Evolutionary conservation across 1,284 basidiomycete genomes (phyloP), one percentile per base, ranked within the genome.

Genomic region (Cryptococcus sp.): DNA sequence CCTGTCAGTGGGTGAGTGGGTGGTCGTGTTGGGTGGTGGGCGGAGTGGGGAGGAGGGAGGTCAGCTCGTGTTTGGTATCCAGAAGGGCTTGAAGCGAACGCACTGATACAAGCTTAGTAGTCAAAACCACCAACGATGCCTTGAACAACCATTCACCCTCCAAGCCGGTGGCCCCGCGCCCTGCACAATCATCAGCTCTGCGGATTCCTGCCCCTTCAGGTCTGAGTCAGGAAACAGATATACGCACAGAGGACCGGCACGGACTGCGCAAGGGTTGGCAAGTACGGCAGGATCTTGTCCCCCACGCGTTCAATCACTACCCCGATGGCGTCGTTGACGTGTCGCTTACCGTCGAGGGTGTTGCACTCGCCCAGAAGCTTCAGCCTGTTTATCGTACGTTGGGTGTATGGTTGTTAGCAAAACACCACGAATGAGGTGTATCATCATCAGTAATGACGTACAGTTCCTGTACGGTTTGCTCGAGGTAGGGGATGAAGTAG

Each of bases 131-230:
- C 4, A 94, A 77, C 2, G 85, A 85, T 1, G 80, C 81, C 71
- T 91, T 93, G 79, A 91, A 88, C 20, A 90, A 73, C 82, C 84
- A 88, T 61, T 92, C 87, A 12, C 85, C 84, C 23, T 83, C 86
- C n/a, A 76, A 61, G 12, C 69, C 67, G 0, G 59, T 46, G 7
- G 76, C 69, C 6, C 68, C 63, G 52, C 71, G 69, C 76, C 75
- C 73, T 75, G 55, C 33, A 38, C 2, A n/a, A 20, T 53, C 18
- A 53, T 50, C 18, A 50, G 23, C 20, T 38, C 9, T 39, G 11
- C 18, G 1, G 8, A n/a, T 28, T 15, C 12, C 20, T 28, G 9
- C 4, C 13, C 18, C 9, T 38, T 12, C 5, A n/a, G 4, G 49
- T 49, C 16, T n/a, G 1, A 18, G 39, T 12, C 0, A 39, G 4